Evolutionary conservation across 495 filamentous ascomycete species (phyloP), one percentile per base, ranked within the genome.

Genomic region (Corynascus novoguineensis): DNA sequence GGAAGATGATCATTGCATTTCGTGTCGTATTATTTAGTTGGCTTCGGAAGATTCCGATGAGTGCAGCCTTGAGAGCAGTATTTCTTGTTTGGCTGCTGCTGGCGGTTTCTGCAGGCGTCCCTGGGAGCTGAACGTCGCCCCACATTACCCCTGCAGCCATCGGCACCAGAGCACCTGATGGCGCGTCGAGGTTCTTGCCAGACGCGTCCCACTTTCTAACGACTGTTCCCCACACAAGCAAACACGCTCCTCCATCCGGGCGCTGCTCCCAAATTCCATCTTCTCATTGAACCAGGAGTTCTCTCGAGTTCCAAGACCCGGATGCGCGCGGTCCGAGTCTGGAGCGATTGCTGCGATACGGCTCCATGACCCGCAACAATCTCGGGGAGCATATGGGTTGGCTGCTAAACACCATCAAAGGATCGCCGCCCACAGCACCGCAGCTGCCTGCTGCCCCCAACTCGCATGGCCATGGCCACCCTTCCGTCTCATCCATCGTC

Each of bases 311-410:
- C 19, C 32, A 50, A 34, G 52, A 27, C 15, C 56, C 65, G 60
- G 61, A 63, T 64, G 71, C 63, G 42, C 61, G 66, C 60, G 63
- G 61, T 64, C 54, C 55, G 59, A 59, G 40, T 46, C 50, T 55
- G 68, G 68, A 64, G 69, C 73, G n/a, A 17, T 58, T 27, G 68
- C 61, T 72, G 64, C 67, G 56, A 64, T 45, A 58, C 65, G 68
- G 52, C 66, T 72, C 74, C 65, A 87, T 87, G 84, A 86, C 84
- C 75, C 75, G 73, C 68, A 80, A 86, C 69, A 61, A 59, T 27
- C 53, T 64, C 25, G 19, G 49, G 31, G 60, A 60, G 55, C 62
- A 61, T 21, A 46, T 63, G 49, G 42, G 50, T 12, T 66, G 64
- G 62, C 48, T 66, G 41, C 35, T 59, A 60, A 67, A 68, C 50